Evolutionary conservation across 2,329 filamentous ascomycete species (phyloP).

Genomic region (Ambrosiella cleistominuta): DNA sequence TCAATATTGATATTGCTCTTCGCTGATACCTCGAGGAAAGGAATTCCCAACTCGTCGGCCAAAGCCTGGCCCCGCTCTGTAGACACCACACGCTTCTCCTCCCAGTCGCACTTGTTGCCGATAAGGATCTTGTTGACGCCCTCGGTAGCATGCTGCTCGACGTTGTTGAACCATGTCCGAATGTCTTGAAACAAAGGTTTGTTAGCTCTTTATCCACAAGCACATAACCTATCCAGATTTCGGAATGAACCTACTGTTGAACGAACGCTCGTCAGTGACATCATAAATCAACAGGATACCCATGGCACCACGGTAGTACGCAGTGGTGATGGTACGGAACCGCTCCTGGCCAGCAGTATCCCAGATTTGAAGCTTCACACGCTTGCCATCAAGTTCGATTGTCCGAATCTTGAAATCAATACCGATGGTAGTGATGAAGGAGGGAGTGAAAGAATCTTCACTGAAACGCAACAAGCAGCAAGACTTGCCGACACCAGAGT

Average conservation of each 20-base stretch:
- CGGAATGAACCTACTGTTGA: conserved; percentile 56
- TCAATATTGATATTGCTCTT: conserved; percentile 99
- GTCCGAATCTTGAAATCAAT: conserved; percentile 99
- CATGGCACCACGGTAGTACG: conserved; percentile 97
- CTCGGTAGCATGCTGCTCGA: conserved; percentile 94
- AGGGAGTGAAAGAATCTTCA: conserved; percentile 92
- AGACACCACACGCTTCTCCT: conserved; percentile 90
- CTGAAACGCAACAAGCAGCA: conserved; percentile 94
- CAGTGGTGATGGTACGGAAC: conserved; percentile 96
- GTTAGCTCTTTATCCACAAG: conserved; percentile 11
- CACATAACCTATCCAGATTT: not conserved
- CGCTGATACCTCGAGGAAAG: conserved; percentile 94
- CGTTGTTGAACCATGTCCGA: conserved; percentile 97
- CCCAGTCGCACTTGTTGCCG: conserved; percentile 99
- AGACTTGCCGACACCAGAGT: conserved; percentile 92
- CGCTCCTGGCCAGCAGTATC: conserved; percentile 96
- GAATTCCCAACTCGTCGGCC: conserved; percentile 88
- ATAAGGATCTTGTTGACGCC: conserved; percentile 99
- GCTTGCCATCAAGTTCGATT: conserved; percentile 96
- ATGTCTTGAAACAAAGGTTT: conserved; percentile 51
- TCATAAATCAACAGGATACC: conserved; percentile 96
- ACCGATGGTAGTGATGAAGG: conserved; percentile 96
- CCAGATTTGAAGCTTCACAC: conserved; percentile 99
- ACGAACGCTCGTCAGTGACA: conserved; percentile 89
- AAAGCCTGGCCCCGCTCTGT: conserved; percentile 86